phyloP scores from a whole-genome alignment of 2,329 filamentous ascomycete genomes.

The Microsporum ferrugineum region DNA sequence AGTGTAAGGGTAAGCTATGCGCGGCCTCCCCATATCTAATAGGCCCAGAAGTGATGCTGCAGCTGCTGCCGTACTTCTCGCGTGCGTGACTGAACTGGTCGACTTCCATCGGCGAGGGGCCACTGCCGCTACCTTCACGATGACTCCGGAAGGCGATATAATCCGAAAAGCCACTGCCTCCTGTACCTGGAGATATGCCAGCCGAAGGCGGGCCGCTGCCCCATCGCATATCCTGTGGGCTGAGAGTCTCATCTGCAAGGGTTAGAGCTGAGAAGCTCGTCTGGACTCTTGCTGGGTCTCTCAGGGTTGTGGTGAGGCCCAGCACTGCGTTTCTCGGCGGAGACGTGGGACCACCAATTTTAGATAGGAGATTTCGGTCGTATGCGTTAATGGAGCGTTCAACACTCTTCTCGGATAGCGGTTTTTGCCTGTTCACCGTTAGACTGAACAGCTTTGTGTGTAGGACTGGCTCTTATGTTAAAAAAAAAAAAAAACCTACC shows the following conservation, averaged over 20 bases:
- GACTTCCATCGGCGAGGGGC: constrained; percentile 32
- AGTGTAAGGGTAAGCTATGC: constrained; percentile 39
- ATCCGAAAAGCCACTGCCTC: constrained; percentile 31
- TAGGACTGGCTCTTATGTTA: neutral
- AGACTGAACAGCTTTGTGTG: neutral
- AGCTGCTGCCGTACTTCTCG: constrained; percentile 15
- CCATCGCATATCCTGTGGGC: constrained; percentile 22
- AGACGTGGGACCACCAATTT: constrained; percentile 50
- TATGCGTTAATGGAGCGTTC: constrained; percentile 51
- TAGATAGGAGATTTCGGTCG: constrained; percentile 51
- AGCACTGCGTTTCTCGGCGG: constrained; percentile 35
- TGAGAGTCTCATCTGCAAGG: constrained; percentile 12
- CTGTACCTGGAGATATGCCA: constrained; percentile 32
- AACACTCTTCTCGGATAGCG: constrained; percentile 47
- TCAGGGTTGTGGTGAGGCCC: constrained; percentile 21
- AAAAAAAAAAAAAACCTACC: neutral
- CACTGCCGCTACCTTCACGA: constrained; percentile 31
- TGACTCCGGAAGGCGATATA: constrained; percentile 33
- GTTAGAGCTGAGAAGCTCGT: constrained; percentile 13
- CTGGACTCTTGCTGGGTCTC: constrained; percentile 25
- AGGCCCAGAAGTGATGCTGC: constrained; percentile 9
- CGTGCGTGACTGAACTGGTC: constrained; percentile 29
- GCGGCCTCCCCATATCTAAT: constrained; percentile 35
- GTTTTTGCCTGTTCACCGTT: constrained; percentile 38
- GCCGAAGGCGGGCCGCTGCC: constrained; percentile 31